These are phyloP conservation scores for Ascochyta rabiei DNA, from an alignment of 2,329 filamentous ascomycete genomes.

Conservation along the genomic window DNA sequence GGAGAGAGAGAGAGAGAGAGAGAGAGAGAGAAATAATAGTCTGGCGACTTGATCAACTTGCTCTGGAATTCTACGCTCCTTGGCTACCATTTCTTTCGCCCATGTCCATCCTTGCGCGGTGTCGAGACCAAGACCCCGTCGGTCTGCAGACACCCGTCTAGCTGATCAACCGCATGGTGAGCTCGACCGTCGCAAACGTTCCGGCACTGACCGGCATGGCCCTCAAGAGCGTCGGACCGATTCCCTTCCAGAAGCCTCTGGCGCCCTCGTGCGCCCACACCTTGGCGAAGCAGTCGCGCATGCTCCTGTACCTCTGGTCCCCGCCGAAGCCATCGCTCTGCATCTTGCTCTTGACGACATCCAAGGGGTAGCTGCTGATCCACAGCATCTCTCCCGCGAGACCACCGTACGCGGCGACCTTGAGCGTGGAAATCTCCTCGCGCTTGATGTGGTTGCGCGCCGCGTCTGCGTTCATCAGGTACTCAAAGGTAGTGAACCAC, in stretches of 20 bases:
- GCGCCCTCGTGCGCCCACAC: slow-evolving; percentile 78
- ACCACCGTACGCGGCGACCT: slow-evolving; percentile 91
- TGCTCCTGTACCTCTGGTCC: slow-evolving; percentile 73
- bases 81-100: too few relatives aligned
- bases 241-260: slow-evolving; percentile 91
- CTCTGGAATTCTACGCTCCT: too few relatives aligned
- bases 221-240: slow-evolving; percentile 86
- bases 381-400: slow-evolving; percentile 93
- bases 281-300: slow-evolving; percentile 88
- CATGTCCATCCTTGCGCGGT: too few relatives aligned
- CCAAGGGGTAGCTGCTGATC: slow-evolving; percentile 92
- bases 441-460: slow-evolving; percentile 76
- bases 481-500: slow-evolving; percentile 96
- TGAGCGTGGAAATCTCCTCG: slow-evolving; percentile 78
- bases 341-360: slow-evolving; percentile 99
- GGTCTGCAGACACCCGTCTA: neutral
- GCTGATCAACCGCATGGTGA: slow-evolving; percentile 32
- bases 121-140: too few relatives aligned
- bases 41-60: too few relatives aligned
- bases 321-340: slow-evolving; percentile 90
- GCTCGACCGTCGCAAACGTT: slow-evolving; percentile 79
- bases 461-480: slow-evolving; percentile 90
- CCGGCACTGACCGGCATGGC: slow-evolving; percentile 97
- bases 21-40: too few relatives aligned
- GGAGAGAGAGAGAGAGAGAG: too few relatives aligned